A percentile compares a stretch with the other conserved stretches of the same genome.
These are phyloP conservation scores for Periglandula ipomoeae DNA, from an alignment of 2,329 filamentous ascomycete species.

Conservation along the genomic window DNA sequence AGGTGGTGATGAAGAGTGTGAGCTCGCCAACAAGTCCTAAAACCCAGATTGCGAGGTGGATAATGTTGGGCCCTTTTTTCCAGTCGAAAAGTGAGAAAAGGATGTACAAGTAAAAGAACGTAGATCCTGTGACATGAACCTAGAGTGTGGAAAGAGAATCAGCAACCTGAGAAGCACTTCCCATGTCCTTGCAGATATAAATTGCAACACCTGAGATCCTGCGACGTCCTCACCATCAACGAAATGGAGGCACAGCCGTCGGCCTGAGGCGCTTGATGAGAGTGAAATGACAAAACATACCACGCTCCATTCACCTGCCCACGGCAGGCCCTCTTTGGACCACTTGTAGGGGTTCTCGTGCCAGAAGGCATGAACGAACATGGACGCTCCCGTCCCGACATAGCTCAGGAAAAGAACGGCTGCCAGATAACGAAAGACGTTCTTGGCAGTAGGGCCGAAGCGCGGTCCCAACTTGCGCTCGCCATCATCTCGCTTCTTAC, in stretches of 20 bases:
- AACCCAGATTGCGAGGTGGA: constrained; percentile 74
- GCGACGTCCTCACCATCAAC: too few species aligned
- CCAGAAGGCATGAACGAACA: constrained; percentile 63
- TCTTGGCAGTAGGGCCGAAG: constrained; percentile 58
- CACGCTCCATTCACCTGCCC: constrained; percentile 70
- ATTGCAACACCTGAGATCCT: too few species aligned
- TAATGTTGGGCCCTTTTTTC: constrained; percentile 67
- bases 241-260: too few species aligned
- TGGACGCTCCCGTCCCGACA: constrained; percentile 61
- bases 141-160: constrained; percentile 25
- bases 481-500: constrained; percentile 39
- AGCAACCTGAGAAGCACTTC: not conserved
- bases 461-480: constrained; percentile 36
- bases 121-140: constrained; percentile 78
- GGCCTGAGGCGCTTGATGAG: too few species aligned
- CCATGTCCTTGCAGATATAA: too few species aligned
- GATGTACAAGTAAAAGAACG: constrained; percentile 80
- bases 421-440: constrained; percentile 67
- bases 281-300: constrained; percentile 40
- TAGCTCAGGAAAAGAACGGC: constrained; percentile 65
- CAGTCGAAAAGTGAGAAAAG: constrained; percentile 81
- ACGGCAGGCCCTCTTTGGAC: constrained; percentile 41
- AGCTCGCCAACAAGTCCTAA: constrained; percentile 65
- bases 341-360: constrained; percentile 29
- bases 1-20: constrained; percentile 58